These are phyloP conservation scores for Porogramme epimiltina DNA, from an alignment of 1,284 basidiomycete species.

Conservation along the genomic window DNA sequence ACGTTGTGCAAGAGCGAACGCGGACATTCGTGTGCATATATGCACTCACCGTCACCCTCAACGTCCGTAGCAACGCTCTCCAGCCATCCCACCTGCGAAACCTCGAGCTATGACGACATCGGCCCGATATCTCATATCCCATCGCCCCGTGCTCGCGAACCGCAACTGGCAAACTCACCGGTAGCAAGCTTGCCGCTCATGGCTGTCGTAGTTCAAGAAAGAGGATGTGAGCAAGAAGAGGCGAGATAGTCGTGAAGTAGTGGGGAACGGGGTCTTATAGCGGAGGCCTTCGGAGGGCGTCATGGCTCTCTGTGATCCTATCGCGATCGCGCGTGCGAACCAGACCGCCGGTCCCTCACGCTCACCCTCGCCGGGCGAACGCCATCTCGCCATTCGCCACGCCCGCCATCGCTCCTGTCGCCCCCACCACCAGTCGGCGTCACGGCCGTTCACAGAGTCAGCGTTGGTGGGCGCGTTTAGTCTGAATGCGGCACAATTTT, in stretches of 20 bases:
- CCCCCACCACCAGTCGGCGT: too few relatives aligned
- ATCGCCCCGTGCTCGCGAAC: background rate
- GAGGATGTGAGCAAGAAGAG: background rate
- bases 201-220: slow-evolving; percentile 10
- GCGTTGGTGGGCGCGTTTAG: background rate
- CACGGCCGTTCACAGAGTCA: too few relatives aligned
- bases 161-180: slow-evolving; percentile 26
- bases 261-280: slow-evolving; percentile 9
- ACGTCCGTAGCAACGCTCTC: background rate
- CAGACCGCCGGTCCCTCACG: slow-evolving; percentile 12
- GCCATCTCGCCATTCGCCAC: background rate
- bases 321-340: slow-evolving; percentile 23
- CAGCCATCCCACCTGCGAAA: too few relatives aligned
- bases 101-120: background rate
- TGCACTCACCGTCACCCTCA: background rate
- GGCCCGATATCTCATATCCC: background rate
- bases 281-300: slow-evolving; percentile 9
- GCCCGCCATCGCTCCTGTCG: background rate
- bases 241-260: background rate
- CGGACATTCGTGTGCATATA: background rate
- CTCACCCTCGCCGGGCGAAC: slow-evolving; percentile 7
- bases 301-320: slow-evolving; percentile 14
- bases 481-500: background rate
- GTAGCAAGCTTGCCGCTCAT: slow-evolving; percentile 40
- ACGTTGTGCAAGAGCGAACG: too few relatives aligned